phyloP scores from a whole-genome alignment of 768 basidiomycete species.

The Leccinum olivaceopallidum region DNA sequence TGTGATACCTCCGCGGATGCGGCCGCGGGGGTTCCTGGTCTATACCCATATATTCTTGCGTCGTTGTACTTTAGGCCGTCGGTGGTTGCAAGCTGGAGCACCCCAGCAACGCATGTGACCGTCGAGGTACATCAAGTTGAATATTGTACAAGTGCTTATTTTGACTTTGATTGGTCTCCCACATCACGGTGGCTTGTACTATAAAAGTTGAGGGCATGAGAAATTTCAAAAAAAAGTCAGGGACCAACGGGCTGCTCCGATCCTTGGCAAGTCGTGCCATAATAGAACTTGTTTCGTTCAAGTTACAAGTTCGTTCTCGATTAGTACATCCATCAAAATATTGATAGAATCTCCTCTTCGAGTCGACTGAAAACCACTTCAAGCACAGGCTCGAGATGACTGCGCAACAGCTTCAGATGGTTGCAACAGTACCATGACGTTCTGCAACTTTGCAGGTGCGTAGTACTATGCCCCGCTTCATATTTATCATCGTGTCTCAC shows the following conservation, averaged over 20 bases:
- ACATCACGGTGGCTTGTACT: too few species aligned
- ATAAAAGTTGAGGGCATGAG: too few species aligned
- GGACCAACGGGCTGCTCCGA: too few species aligned
- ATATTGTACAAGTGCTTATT: too few species aligned
- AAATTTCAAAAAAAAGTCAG: too few species aligned
- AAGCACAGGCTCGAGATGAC: background rate
- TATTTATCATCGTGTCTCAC: background rate
- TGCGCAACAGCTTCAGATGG: background rate
- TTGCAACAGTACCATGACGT: too few species aligned
- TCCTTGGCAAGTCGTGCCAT: too few species aligned
- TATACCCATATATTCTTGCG: background rate
- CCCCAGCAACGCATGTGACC: background rate
- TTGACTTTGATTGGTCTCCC: too few species aligned
- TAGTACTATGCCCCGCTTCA: background rate
- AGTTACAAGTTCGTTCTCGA: background rate
- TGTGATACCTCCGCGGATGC: conserved; percentile 40
- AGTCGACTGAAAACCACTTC: background rate
- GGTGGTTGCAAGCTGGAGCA: background rate
- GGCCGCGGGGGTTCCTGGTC: background rate
- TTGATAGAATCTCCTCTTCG: background rate
- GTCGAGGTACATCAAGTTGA: too few species aligned
- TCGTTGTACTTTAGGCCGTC: background rate
- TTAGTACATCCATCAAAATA: background rate
- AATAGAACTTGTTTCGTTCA: background rate
- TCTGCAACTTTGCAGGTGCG: background rate